A percentile compares a stretch with the other conserved stretches of the same genome.
Evolutionary conservation across 768 basidiomycete species (phyloP).

Genomic region (Auriculariales sp.): DNA sequence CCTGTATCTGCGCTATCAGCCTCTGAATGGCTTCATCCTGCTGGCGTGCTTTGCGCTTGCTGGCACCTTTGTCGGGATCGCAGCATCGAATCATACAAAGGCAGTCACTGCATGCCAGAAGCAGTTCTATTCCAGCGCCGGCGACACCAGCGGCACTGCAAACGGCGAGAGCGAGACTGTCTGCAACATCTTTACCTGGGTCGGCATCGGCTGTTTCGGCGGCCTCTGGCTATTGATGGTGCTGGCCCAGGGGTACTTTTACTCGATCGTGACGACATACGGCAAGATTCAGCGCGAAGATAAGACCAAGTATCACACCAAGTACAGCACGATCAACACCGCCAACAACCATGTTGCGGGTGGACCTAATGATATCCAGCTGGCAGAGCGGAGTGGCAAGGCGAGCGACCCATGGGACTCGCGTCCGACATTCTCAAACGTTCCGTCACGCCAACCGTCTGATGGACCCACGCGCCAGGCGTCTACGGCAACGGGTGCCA

Average conservation of each 20-base stretch:
- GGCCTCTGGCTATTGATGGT: slow-evolving; percentile 72
- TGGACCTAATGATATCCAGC: slow-evolving; percentile 35
- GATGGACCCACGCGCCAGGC: too few species aligned
- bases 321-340: slow-evolving; percentile 38
- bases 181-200: slow-evolving; percentile 87
- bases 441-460: too few species aligned
- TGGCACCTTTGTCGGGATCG: slow-evolving; percentile 69
- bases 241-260: slow-evolving; percentile 37
- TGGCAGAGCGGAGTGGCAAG: slow-evolving; percentile 50
- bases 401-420: slow-evolving; percentile 36
- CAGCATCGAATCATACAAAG: slow-evolving; percentile 57
- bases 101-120: slow-evolving; percentile 24
- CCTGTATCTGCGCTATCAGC: slow-evolving; percentile 53
- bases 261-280: slow-evolving; percentile 44
- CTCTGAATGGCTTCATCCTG: slow-evolving; percentile 41
- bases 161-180: slow-evolving; percentile 48
- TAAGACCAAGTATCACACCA: slow-evolving; percentile 61
- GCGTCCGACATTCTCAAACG: slow-evolving; percentile 33
- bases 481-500: too few species aligned
- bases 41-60: slow-evolving; percentile 58
- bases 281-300: slow-evolving; percentile 60
- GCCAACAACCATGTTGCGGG: neutral
- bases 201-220: slow-evolving; percentile 82
- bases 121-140: slow-evolving; percentile 35
- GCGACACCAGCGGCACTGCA: slow-evolving; percentile 12